These are phyloP conservation scores for Boletus edulis DNA, from an alignment of 768 basidiomycete species.

Conservation along the genomic window DNA sequence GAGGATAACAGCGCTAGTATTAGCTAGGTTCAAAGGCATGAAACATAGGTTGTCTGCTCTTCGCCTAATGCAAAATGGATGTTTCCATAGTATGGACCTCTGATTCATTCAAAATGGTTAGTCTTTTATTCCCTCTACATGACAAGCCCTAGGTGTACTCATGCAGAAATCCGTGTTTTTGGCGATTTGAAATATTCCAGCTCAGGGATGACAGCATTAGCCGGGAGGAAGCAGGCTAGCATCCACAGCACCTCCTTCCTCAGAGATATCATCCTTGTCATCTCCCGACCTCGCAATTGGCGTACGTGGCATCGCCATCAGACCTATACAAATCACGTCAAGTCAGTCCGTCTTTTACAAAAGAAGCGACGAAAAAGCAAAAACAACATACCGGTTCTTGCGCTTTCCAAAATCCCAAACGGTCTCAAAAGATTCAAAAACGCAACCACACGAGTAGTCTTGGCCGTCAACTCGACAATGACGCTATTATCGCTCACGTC, in stretches of 20 bases:
- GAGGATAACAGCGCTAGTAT: no score
- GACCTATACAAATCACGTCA: slow-evolving; percentile 45
- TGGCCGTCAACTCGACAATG: slow-evolving; percentile 93
- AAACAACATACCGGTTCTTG: slow-evolving; percentile 73
- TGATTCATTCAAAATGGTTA: no score
- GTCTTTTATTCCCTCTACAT: neutral
- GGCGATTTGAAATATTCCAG: no score
- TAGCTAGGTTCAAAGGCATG: no score
- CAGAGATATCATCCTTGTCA: slow-evolving; percentile 54
- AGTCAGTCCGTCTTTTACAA: neutral
- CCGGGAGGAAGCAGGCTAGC: slow-evolving; percentile 93
- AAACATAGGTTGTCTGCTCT: no score
- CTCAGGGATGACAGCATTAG: slow-evolving; percentile 35
- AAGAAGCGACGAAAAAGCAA: neutral
- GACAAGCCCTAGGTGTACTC: neutral
- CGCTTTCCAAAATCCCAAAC: slow-evolving; percentile 94
- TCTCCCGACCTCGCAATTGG: slow-evolving; percentile 66
- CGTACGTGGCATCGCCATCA: slow-evolving; percentile 98
- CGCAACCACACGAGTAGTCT: slow-evolving; percentile 87
- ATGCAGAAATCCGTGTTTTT: no score
- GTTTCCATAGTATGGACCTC: no score
- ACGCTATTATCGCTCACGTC: slow-evolving; percentile 95
- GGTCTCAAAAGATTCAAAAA: slow-evolving; percentile 90
- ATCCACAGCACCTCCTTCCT: slow-evolving; percentile 67
- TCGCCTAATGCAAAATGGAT: no score